Base-by-base conservation (phyloP, 169 alveolate species). In the Plasmodium knowlesi region DNA sequence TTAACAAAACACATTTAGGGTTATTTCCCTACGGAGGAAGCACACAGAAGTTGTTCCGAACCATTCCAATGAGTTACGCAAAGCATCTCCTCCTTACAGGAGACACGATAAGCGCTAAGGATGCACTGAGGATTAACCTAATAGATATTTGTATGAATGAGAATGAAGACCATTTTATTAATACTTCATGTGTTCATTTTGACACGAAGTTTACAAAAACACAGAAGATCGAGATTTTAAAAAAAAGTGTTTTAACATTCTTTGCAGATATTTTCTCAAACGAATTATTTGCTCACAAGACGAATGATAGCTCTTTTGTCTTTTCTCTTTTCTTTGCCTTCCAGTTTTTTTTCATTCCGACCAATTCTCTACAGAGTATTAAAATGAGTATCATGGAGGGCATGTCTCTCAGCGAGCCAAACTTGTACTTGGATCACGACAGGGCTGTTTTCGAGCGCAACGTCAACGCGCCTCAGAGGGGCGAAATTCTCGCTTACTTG, bases 1-100 rank as follows among this genome's bases (percentile, higher is more conserved):
- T 78, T 88, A 85, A 88, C 22, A 88, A 88, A 76, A 50, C 88
- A 14, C 53, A 88, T 67, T 22, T 78, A 12, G 94, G 94, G 3
- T 54, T 88, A 72, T 88, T 37, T 34, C 94, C 94, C 22, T 88
- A 88, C 81, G 94, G 94, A 8, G 94, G 94, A 19, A 30, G 90
- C 10, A 30, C 46, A 1, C 94, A 88, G 78, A 88, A 88, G 43
- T 25, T 88, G 22, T 57, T 88, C 57, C 34, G 94, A 30, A 25
- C 79, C 82, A 88, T 88, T 39, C 86, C 86, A 10, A 8, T 88
- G 39, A 88, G 70, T 46, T 79, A 88, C 54, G 43, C 94, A 34
- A 88, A 88, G 81, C 70, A 88, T 79, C 54, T 88, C 53, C 81
- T 88, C 78, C 71, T 88, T 39, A 88, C 94, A 8, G 71, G 76